Conservation (phyloP, 164 flowering plant genomes). For the Nymphaea colorata region DNA sequence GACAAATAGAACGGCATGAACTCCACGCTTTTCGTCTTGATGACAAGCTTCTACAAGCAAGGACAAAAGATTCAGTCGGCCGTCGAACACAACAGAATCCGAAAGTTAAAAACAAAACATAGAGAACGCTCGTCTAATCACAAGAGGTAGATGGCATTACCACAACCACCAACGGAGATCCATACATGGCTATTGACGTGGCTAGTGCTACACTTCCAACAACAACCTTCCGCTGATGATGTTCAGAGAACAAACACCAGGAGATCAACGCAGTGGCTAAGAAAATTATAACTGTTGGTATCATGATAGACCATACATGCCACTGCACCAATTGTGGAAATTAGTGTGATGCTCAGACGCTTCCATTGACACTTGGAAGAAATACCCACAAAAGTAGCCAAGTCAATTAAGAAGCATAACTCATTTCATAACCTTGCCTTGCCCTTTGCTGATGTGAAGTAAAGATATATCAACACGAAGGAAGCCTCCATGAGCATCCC, state of each 20-base stretch:
- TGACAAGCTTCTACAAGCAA: constrained; percentile 5
- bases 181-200: constrained; percentile 39
- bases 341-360: neutral
- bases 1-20: constrained; percentile 19
- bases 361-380: too few species aligned
- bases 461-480: constrained; percentile 35
- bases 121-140: too few species aligned
- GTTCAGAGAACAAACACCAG: constrained; percentile 29
- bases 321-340: constrained; percentile 22
- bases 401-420: neutral
- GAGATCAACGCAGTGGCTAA: constrained; percentile 20
- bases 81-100: too few species aligned
- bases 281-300: constrained; percentile 19
- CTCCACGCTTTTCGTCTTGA: constrained; percentile 8
- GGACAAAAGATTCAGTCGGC: neutral
- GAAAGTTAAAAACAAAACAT: too few species aligned
- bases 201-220: constrained; percentile 47
- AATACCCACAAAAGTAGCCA: too few species aligned
- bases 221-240: constrained; percentile 37
- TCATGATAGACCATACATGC: constrained; percentile 14
- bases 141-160: constrained; percentile 17
- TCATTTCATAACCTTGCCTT: constrained; percentile 24
- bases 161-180: constrained; percentile 49
- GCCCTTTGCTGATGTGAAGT: constrained; percentile 24
- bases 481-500: constrained; percentile 38